Evolutionary conservation across 116 monocot species (phyloP), one percentile per base, ranked within the genome.

Genomic region (Cymodocea nodosa): DNA sequence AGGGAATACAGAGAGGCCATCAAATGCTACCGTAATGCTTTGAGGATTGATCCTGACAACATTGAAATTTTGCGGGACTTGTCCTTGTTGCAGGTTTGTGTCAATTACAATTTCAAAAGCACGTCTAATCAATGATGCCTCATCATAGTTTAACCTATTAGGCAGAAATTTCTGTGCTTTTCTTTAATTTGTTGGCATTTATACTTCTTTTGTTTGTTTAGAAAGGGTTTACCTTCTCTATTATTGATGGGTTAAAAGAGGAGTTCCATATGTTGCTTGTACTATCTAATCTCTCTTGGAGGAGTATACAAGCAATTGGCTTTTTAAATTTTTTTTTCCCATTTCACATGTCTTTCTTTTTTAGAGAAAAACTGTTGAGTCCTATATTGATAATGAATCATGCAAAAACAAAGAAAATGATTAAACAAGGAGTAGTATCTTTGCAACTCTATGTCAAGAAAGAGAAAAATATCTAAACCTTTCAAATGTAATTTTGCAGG

Each of bases 1-100:
- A 87, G 97, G 67, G 97, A 97, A 64, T 97, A 97, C 58, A 81
- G 91, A 50, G 97, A 97, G 80, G 97, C 97, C 50, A 97, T 97
- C 64, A 97, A 97, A 80, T 90, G 91, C 59, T 97, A 97, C 69
- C 75, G 97, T 66, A 97, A 97, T 85, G 97, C 97, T 66, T 75
- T 97, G 72, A 90, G 72, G 79, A 90, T 97, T 65, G 97, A 97
- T 74, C 91, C 87, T 9, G 88, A 90, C 56, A 97, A 97, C 68
- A 97, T 97, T 72, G 97, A 97, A 81, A 97, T 97, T 73, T 72
- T 97, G 19, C 79, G 97, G 52, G 97, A 97, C 57, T 73, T 97
- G 44, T 97, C 97, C 14, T 76, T 97, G 23, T 79, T 97, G 75
- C 97, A 97, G 91, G 97, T 90, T 22, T 51, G 4, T 19, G 18